Evolutionary conservation across 208 protist species (phyloP), one percentile per base, ranked within the genome.

Genomic region (Leishmania turanica): DNA sequence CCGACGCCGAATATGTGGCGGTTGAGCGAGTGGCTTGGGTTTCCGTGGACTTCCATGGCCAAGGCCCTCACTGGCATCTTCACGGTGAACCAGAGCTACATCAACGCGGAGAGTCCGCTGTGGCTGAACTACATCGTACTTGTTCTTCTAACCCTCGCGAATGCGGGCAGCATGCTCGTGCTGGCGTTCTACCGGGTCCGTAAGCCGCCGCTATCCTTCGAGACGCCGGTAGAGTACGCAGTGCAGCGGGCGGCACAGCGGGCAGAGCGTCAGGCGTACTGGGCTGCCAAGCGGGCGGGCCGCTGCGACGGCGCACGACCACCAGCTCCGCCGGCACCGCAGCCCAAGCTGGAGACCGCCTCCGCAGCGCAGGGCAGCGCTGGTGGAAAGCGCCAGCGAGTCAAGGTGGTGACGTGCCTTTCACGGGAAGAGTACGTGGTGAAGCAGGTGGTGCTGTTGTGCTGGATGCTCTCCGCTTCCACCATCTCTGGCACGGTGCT

Each of bases 381-480:
- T 19, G 13, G 37, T 19, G 42, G 8, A 27, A n/a, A 2, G 45
- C 21, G 17, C 8, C 24, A 58, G 47, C 80, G 72, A 6, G 69
- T 49, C 24, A 87, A 85, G 58, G 78, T 80, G 3, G 84, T 88
- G 42, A 91, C 89, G 27, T 87, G 80, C 54, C 68, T 95, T 47
- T 88, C 86, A 27, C 78, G 77, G 7, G 89, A 91, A 75, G 91
- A 92, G 84, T 95, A 92, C 75, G 37, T 95, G 7, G 74, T 91
- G 65, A 95, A 92, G 86, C 91, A 95, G 60, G n/a, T 88, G 2
- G 81, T 87, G 51, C 78, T 91, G 24, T 51, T 89, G 51, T 83
- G 82, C 75, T 85, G 89, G 80, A 79, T 85, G 80, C 60, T 87
- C 21, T 24, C 70, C 4, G 49, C 78, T 7, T n/a, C 77, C 31